Base-by-base conservation (phyloP, 805 yeast species). In the Hanseniaspora thailandica region DNA sequence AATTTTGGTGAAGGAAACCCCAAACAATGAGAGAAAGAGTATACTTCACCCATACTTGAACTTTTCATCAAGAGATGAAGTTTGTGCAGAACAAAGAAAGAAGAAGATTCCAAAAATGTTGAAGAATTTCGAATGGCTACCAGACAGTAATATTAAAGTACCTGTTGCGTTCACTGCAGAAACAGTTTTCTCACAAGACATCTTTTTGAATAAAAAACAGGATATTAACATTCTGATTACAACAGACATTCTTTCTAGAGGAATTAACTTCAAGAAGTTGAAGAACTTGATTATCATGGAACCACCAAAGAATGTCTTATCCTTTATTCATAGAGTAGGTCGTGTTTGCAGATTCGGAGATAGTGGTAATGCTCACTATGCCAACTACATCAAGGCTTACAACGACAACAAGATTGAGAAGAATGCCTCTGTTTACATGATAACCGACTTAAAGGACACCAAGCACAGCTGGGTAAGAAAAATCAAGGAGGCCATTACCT, bases 181-280 rank as follows among this genome's bases (percentile, higher is more conserved):
- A 5, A 45, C 36, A 17, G 25, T 49, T 9, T 41, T 5, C 23
- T 1, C 30, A 3, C 22, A n/a, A 3, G 35, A 39, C 10, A 20
- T 36, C 19, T 4, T 25, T 34, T 5, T 28, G 12, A 17, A 19
- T n/a, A 39, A 49, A n/a, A 51, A 57, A 57, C 56, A 57, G 59
- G 68, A 64, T 43, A 63, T 86, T 55, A 82, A 83, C 60, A 83
- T 90, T 0, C 71, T 93, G 31, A 80, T 90, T 0, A 84, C 95
- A 22, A 88, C 97, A 0, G 98, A 90, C 66, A 71, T 93, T 43
- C 72, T 86, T 55, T 89, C 97, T 1, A 74, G 98, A 62, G 98
- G 98, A 2, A 69, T 93, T 54, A 90, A 90, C 62, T 88, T 93
- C 68, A 75, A 76, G 53, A 84, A 84, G 17, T 79, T 93, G 30